These are phyloP conservation scores for Rutstroemia sp. DNA, from an alignment of 2,329 filamentous ascomycete genomes.

Conservation along the genomic window DNA sequence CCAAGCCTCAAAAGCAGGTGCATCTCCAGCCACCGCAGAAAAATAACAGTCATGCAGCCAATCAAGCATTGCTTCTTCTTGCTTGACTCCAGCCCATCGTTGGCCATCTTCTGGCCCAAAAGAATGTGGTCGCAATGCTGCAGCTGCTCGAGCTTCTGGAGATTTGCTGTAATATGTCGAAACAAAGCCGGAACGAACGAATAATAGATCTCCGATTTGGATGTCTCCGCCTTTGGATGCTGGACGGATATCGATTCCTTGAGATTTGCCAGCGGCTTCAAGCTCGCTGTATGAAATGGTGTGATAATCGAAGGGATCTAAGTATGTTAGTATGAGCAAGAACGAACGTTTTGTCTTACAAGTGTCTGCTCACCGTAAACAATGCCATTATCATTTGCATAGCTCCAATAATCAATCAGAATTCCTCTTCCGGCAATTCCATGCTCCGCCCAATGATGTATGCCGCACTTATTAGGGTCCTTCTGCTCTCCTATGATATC, in stretches of 20 bases:
- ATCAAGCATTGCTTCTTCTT: slow-evolving; percentile 37
- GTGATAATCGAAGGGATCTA: slow-evolving; percentile 26
- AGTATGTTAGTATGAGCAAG: not conserved
- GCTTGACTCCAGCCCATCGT: slow-evolving; percentile 40
- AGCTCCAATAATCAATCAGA: slow-evolving; percentile 34
- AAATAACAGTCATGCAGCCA: slow-evolving; percentile 37
- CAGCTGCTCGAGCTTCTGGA: slow-evolving; percentile 31
- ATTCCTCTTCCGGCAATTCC: slow-evolving; percentile 13
- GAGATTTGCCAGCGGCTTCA: slow-evolving; percentile 22
- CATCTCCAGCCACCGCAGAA: slow-evolving; percentile 37
- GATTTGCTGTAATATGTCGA: slow-evolving; percentile 30
- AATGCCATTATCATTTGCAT: slow-evolving; percentile 33
- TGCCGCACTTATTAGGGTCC: slow-evolving; percentile 23
- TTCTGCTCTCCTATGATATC: slow-evolving; percentile 22
- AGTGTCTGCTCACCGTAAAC: slow-evolving; percentile 24
- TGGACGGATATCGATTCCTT: slow-evolving; percentile 28
- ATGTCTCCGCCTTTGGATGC: slow-evolving; percentile 39
- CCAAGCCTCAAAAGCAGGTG: slow-evolving; percentile 35
- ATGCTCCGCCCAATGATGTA: slow-evolving; percentile 32
- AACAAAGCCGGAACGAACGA: slow-evolving; percentile 43
- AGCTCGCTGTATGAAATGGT: slow-evolving; percentile 23
- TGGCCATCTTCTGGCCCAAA: slow-evolving; percentile 31
- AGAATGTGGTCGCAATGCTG: slow-evolving; percentile 31
- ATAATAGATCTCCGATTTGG: slow-evolving; percentile 44
- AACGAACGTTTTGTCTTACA: too few relatives aligned